These are phyloP conservation scores for Pythium chondricola DNA, from an alignment of 352 stramenopile genomes.

Conservation along the genomic window DNA sequence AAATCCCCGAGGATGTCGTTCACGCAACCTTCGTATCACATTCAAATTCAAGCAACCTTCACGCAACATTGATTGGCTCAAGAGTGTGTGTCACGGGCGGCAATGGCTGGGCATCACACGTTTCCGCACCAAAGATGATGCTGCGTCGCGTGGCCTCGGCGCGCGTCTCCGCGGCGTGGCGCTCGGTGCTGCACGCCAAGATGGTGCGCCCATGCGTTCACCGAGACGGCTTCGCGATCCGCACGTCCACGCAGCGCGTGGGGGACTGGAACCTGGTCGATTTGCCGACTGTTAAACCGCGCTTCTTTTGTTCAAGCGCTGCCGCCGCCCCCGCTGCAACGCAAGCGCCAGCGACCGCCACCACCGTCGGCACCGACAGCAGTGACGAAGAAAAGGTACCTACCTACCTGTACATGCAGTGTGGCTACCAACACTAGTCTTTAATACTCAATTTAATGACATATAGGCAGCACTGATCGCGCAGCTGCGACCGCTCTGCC, in stretches of 20 bases:
- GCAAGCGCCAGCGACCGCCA: not conserved
- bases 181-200: not conserved
- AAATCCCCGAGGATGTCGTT: slow-evolving; percentile 10
- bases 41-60: not conserved
- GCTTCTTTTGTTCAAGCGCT: too few species aligned
- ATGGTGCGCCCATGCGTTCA: too few species aligned
- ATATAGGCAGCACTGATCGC: slow-evolving; percentile 23
- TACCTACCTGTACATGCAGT: not conserved
- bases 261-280: too few species aligned
- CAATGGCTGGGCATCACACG: not conserved
- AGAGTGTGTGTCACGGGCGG: not conserved
- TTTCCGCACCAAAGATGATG: not conserved
- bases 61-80: not conserved
- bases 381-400: not conserved
- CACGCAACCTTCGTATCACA: slow-evolving; percentile 13
- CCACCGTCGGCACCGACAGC: not conserved
- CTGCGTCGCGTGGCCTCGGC: not conserved
- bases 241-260: too few species aligned
- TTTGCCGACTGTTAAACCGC: too few species aligned
- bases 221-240: too few species aligned
- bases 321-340: not conserved
- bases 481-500: slow-evolving; percentile 46
- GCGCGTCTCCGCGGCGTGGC: not conserved
- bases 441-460: too few species aligned
- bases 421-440: not conserved